phyloP scores from a whole-genome alignment of 257 asterid species.

The Asclepias syriaca region DNA sequence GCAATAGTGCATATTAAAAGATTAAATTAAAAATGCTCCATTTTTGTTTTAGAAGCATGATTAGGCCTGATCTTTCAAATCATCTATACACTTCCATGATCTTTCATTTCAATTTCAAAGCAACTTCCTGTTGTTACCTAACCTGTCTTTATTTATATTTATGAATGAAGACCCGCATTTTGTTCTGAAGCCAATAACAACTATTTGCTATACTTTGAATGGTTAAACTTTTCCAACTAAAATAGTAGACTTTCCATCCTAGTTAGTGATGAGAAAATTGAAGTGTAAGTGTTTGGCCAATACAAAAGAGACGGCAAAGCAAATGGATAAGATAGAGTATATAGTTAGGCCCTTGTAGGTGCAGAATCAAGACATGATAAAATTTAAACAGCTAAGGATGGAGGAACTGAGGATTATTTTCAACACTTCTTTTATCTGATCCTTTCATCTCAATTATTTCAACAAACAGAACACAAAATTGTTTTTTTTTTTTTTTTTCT shows the following conservation, averaged over 20 bases:
- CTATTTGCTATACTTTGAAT: background rate
- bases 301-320: background rate
- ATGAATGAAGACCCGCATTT: background rate
- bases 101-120: background rate
- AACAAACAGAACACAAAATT: background rate
- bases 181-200: background rate
- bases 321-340: slow-evolving; percentile 10
- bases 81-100: background rate
- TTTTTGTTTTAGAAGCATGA: no score
- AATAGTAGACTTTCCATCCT: background rate
- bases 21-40: background rate
- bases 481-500: background rate
- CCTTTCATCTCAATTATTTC: background rate
- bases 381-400: background rate
- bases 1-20: background rate
- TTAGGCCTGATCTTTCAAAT: slow-evolving; percentile 4
- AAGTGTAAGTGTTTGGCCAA: slow-evolving; percentile 6
- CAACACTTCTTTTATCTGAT: background rate
- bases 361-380: background rate
- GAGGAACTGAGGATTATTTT: background rate
- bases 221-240: no score
- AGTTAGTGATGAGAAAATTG: slow-evolving; percentile 2
- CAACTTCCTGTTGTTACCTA: background rate
- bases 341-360: background rate
- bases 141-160: background rate